Evolutionary conservation across 306 rosid genomes (phyloP), one percentile per base, ranked within the genome.

Genomic region (Quercus rubra): DNA sequence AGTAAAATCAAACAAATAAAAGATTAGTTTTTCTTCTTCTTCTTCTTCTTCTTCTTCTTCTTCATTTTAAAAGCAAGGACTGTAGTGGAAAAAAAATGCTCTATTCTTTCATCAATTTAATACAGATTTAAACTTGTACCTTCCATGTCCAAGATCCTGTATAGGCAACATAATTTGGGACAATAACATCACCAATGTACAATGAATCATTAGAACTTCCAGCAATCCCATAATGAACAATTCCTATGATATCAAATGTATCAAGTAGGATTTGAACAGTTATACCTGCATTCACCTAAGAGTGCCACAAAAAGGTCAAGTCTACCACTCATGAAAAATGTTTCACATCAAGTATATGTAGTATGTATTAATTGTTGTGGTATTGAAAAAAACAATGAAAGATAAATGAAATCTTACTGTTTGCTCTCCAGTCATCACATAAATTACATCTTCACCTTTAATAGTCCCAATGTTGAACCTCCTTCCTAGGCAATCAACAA

Each of bases 131-230:
- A 43, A 70, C 5, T 14, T 43, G 74, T 70, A 78, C 81, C 76
- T 57, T 56, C 81, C 81, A 78, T 23, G 57, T 70, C 81, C 81
- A 78, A 33, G 81, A 78, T 21, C 59, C 41, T 8, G 81, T 78
- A 38, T 56, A 70, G 33, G 81, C 81, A 41, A 78, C 59, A 43
- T 70, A 27, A 41, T 6, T 70, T 57, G 76, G 81, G 19, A 78
- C 70, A 41, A 70, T 27, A 58, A 78, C 81, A 70, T 78, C 81
- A 38, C 76, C 81, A 35, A 78, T 3, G 73, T 62, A 35, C 25
- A 70, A 38, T 49, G 81, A 70, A 70, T 55, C 70, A 28, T 78
- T 78, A 58, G 70, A 55, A 57, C 71, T 78, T 70, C 76, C 76
- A 33, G 81, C 70, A 6, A 38, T 70, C 28, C 81, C 81, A 27